Percentiles rank a stretch among this genome's conserved stretches.
These are phyloP conservation scores for Cornus florida DNA, from an alignment of 148 eudicot species.

Conservation along the genomic window DNA sequence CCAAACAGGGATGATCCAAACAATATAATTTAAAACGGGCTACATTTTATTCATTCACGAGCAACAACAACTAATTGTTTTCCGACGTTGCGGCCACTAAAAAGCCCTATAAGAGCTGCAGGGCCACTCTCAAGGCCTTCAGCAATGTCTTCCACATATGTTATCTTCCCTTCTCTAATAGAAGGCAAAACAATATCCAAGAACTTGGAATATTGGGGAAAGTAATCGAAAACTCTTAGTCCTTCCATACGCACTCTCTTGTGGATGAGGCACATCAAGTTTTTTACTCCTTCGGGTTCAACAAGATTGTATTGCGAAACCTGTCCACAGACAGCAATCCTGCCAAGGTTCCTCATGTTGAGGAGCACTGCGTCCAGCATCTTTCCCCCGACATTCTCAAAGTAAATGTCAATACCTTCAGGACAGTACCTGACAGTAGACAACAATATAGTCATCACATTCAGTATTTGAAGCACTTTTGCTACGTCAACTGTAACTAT, in stretches of 20 bases:
- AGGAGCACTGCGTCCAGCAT: conserved; percentile 13
- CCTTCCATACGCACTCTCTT: conserved; percentile 10
- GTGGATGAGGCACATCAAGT: not conserved
- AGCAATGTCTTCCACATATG: conserved; percentile 1
- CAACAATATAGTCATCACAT: too few relatives aligned
- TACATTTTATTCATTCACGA: conserved; percentile 2
- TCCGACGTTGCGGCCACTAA: conserved; percentile 7
- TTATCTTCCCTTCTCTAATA: conserved; percentile 7
- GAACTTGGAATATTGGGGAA: conserved; percentile 2
- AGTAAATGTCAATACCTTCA: conserved; percentile 12
- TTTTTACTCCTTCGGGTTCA: conserved; percentile 1
- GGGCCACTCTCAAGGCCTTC: conserved; percentile 9
- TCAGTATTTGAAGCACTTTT: too few relatives aligned
- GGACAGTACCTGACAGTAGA: not conserved
- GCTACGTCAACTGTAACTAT: too few relatives aligned
- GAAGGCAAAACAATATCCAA: not conserved
- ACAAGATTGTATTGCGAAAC: conserved; percentile 13
- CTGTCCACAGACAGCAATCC: not conserved
- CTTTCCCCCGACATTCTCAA: conserved; percentile 14
- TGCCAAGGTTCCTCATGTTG: conserved; percentile 7
- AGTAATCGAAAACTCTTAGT: not conserved
- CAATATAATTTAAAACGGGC: too few relatives aligned
- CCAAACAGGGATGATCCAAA: too few relatives aligned
- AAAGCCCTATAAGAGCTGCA: conserved; percentile 5
- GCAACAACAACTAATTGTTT: conserved; percentile 9